These are phyloP conservation scores for Anthracocystis walkeri DNA, from an alignment of 1,284 basidiomycete species.

Conservation along the genomic window DNA sequence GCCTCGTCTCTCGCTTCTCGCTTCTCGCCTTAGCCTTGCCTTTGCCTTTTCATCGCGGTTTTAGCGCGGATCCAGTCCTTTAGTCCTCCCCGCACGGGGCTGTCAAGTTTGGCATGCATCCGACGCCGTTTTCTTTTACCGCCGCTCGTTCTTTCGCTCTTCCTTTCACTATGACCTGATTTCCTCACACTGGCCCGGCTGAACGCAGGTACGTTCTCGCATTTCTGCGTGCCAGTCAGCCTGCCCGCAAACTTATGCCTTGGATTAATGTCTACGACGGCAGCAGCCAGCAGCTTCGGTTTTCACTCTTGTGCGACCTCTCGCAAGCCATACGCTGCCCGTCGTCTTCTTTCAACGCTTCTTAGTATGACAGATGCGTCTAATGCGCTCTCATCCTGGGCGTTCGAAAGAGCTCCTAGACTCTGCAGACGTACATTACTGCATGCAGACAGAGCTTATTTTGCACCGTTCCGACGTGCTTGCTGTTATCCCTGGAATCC, in stretches of 20 bases:
- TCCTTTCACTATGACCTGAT: background rate
- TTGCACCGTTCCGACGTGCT: conserved; percentile 17
- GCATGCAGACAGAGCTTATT: conserved; percentile 32
- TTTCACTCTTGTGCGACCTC: background rate
- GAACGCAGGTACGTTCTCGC: conserved; percentile 8
- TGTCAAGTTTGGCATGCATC: conserved; percentile 14
- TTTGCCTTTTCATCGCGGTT: background rate
- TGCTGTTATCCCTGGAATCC: conserved; percentile 6
- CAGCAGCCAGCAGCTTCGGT: background rate
- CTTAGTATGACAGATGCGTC: conserved; percentile 19
- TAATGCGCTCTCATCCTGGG: background rate
- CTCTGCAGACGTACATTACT: conserved; percentile 7
- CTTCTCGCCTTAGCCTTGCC: background rate
- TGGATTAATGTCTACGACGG: background rate
- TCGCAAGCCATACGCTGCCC: background rate
- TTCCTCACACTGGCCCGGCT: background rate
- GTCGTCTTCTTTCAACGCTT: background rate
- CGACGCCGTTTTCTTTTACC: background rate
- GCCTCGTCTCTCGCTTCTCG: background rate
- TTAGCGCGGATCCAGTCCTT: background rate
- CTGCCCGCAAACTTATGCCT: background rate
- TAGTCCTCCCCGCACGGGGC: background rate
- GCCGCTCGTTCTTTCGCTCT: background rate
- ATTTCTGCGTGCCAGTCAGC: conserved; percentile 26
- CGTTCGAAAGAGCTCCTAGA: background rate